These are phyloP conservation scores for Cenchrus fungigraminus DNA, from an alignment of 176 grass and related monocot genomes.

Conservation along the genomic window DNA sequence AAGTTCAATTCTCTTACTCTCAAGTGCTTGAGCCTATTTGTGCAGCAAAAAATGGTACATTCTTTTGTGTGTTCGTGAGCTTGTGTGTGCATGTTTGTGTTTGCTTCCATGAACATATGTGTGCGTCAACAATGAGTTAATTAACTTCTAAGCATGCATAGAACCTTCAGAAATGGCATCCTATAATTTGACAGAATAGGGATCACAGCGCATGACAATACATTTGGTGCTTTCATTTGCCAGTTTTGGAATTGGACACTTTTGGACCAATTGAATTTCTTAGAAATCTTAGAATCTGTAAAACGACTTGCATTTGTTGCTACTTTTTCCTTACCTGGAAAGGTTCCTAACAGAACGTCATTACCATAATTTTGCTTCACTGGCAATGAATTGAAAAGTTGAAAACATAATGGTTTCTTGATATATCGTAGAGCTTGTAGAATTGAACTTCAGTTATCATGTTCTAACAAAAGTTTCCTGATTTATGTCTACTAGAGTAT, in stretches of 20 bases:
- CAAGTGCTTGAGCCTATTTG: background rate
- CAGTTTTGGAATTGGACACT: background rate
- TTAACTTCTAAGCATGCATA: background rate
- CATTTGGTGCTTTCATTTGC: background rate
- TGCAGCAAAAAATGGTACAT: slow-evolving; percentile 35
- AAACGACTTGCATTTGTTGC: background rate
- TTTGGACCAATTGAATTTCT: background rate
- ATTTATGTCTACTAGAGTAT: slow-evolving; percentile 46
- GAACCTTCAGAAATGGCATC: background rate
- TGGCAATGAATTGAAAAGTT: background rate
- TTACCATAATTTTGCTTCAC: background rate
- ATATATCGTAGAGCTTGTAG: background rate
- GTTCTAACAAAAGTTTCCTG: background rate
- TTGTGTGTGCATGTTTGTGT: background rate
- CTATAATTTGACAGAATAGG: slow-evolving; percentile 14
- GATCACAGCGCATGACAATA: background rate
- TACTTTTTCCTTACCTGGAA: background rate
- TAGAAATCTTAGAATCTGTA: background rate
- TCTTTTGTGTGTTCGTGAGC: background rate
- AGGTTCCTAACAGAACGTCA: background rate
- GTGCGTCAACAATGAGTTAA: background rate
- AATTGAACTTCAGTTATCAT: background rate
- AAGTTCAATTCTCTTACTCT: background rate
- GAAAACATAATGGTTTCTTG: background rate
- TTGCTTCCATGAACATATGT: slow-evolving; percentile 2